Evolutionary conservation across 176 grass and related monocot species (phyloP).

Genomic region (Thinopyrum elongatum): DNA sequence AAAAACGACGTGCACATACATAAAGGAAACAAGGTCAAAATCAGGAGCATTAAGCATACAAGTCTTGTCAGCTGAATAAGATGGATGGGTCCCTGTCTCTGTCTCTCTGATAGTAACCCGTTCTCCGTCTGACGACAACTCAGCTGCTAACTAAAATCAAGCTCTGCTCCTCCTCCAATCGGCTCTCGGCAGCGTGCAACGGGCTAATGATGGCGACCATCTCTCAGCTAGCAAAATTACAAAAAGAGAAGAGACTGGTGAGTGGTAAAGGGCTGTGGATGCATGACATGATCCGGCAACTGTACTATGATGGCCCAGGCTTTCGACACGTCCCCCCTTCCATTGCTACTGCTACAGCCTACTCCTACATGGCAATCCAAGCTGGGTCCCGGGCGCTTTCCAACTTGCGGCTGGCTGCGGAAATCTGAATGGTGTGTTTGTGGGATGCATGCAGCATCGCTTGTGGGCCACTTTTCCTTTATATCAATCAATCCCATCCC

Average conservation of each 20-base stretch:
- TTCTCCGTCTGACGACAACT: conserved; percentile 9
- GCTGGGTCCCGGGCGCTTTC: conserved; percentile 40
- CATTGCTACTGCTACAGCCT: neutral
- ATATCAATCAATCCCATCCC: conserved; percentile 50
- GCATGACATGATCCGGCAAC: conserved; percentile 22
- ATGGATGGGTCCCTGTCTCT: neutral
- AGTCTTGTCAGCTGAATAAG: neutral
- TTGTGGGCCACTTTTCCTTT: conserved; percentile 84
- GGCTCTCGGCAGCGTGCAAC: neutral
- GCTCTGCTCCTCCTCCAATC: neutral
- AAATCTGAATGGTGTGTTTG: neutral
- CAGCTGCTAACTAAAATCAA: neutral
- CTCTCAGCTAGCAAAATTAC: conserved; percentile 27
- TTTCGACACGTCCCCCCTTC: conserved; percentile 46
- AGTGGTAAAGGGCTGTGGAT: neutral
- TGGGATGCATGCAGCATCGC: conserved; percentile 33
- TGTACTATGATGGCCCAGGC: conserved; percentile 20
- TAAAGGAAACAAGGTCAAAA: conserved; percentile 5
- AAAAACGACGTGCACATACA: neutral
- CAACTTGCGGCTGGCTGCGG: conserved; percentile 57
- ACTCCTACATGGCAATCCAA: conserved; percentile 31
- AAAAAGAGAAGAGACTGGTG: neutral
- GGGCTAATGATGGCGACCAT: conserved; percentile 38
- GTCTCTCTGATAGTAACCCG: too few relatives aligned
- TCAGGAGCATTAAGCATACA: neutral